These are phyloP conservation scores for Melaleuca quinquenervia DNA, from an alignment of 345 rosid genomes.

Conservation along the genomic window DNA sequence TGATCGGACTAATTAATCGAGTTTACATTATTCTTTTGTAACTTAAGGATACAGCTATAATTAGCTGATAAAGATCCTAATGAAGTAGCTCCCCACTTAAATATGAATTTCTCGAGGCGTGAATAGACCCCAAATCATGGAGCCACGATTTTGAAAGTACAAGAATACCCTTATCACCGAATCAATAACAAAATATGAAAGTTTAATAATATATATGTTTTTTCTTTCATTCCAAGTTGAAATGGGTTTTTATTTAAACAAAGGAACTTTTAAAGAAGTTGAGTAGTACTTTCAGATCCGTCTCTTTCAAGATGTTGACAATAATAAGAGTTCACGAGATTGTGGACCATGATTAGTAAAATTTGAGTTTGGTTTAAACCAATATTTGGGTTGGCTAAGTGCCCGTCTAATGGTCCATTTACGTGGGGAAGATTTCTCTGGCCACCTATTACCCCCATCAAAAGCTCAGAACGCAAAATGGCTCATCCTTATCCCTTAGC, in stretches of 20 bases:
- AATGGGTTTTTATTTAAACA: not conserved
- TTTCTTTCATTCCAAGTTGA: not conserved
- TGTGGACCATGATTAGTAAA: not conserved
- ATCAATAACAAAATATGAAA: not conserved
- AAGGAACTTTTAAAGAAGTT: not conserved
- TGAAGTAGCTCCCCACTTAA: not conserved
- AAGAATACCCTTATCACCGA: not conserved
- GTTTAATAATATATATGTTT: not conserved
- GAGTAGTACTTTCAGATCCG: not conserved
- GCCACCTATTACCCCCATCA: not conserved
- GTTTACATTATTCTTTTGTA: not conserved
- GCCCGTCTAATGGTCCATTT: not conserved
- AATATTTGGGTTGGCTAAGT: not conserved
- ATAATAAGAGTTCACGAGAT: not conserved
- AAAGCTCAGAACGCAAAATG: not conserved
- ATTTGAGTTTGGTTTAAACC: not conserved
- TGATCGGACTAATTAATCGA: not conserved
- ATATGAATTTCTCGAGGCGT: not conserved
- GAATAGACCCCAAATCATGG: not conserved
- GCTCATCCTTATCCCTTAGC: not conserved
- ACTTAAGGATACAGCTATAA: not conserved
- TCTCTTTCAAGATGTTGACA: not conserved
- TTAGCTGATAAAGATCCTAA: not conserved
- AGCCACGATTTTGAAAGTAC: not conserved
- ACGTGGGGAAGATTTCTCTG: not conserved